Conservation (phyloP, 2,329 filamentous ascomycete genomes). For the Seiridium cupressi region DNA sequence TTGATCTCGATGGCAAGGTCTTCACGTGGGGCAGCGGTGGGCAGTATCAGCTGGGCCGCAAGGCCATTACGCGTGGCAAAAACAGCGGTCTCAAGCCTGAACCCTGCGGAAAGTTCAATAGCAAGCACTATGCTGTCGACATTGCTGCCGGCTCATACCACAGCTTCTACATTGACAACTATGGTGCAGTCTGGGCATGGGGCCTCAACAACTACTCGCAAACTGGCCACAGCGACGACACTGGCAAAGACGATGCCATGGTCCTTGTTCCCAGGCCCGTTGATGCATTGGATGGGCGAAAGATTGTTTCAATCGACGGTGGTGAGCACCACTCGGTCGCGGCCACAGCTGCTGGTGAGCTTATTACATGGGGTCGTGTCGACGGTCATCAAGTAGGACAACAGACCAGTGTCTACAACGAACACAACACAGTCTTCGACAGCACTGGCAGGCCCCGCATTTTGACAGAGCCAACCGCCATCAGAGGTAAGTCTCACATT, state of each 20-base stretch:
- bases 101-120: slow-evolving; percentile 31
- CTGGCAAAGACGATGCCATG: slow-evolving; percentile 67
- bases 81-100: slow-evolving; percentile 37
- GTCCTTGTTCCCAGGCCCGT: slow-evolving; percentile 72
- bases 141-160: slow-evolving; percentile 67
- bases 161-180: slow-evolving; percentile 67
- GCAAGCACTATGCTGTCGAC: slow-evolving; percentile 52
- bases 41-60: slow-evolving; percentile 68
- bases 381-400: slow-evolving; percentile 54
- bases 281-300: slow-evolving; percentile 58
- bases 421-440: slow-evolving; percentile 62
- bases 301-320: slow-evolving; percentile 68
- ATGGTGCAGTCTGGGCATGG: slow-evolving; percentile 67
- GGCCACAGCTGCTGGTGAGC: slow-evolving; percentile 36
- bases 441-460: slow-evolving; percentile 67
- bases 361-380: slow-evolving; percentile 45
- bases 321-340: slow-evolving; percentile 66
- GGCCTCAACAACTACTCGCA: slow-evolving; percentile 72
- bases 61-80: slow-evolving; percentile 42
- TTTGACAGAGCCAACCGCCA: slow-evolving; percentile 61
- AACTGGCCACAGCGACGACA: slow-evolving; percentile 61
- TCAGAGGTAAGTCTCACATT: slow-evolving; percentile 47
- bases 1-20: slow-evolving; percentile 68
- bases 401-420: slow-evolving; percentile 51
- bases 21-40: slow-evolving; percentile 81